These are phyloP conservation scores for Conringia planisiliqua DNA, from an alignment of 345 rosid species.

Conservation along the genomic window DNA sequence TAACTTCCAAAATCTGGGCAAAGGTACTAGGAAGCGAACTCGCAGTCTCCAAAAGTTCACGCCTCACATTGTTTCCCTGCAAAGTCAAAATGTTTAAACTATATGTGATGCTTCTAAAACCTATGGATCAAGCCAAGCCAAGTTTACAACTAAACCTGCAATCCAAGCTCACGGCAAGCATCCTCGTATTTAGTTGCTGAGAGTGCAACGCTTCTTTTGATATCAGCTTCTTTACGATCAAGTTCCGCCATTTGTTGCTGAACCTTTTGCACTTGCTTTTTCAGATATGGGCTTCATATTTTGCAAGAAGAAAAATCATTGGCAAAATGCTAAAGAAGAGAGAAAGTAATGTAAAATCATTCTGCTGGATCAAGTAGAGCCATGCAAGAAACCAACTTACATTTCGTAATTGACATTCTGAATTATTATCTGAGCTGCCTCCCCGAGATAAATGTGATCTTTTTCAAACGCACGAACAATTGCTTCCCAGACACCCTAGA, in stretches of 20 bases:
- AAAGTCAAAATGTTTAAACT: constrained; percentile 6
- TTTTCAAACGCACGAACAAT: constrained; percentile 77
- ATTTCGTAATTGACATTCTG: constrained; percentile 95
- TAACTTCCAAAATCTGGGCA: constrained; percentile 65
- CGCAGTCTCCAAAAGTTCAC: constrained; percentile 88
- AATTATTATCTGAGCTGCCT: constrained; percentile 86
- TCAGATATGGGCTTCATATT: constrained; percentile 77
- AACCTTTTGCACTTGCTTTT: constrained; percentile 89
- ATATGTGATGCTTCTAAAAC: constrained; percentile 4
- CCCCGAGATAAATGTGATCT: constrained; percentile 85
- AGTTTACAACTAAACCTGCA: constrained; percentile 53
- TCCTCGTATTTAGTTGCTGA: constrained; percentile 85
- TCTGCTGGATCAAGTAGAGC: constrained; percentile 4
- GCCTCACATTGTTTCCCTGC: constrained; percentile 87
- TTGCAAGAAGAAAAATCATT: constrained; percentile 7
- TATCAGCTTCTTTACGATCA: constrained; percentile 91
- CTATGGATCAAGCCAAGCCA: constrained; percentile 16
- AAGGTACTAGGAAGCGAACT: constrained; percentile 81
- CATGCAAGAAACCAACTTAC: constrained; percentile 43
- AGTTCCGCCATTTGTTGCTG: constrained; percentile 87
- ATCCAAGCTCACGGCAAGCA: constrained; percentile 95
- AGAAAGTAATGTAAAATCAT: not conserved
- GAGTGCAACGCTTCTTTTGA: constrained; percentile 73
- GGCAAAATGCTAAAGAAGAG: not conserved
- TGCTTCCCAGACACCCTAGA: constrained; percentile 88